phyloP scores from a whole-genome alignment of 768 basidiomycete genomes.

The Lactarius evosmus region DNA sequence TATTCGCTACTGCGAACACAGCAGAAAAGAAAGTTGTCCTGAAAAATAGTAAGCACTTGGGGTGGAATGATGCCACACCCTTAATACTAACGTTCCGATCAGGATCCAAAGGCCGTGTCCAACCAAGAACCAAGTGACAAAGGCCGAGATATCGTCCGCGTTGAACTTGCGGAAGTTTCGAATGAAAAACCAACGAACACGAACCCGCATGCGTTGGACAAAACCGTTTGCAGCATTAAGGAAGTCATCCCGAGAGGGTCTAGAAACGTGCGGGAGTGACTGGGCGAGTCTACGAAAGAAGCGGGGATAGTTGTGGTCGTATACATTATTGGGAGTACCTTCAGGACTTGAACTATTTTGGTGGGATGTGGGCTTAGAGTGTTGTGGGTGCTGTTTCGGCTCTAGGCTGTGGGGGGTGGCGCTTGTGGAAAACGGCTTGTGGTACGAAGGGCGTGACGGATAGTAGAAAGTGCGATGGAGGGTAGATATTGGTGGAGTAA shows the following conservation, averaged over 20 bases:
- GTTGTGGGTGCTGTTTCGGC: not conserved
- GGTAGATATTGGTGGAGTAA: not conserved
- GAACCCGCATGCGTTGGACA: conserved; percentile 82
- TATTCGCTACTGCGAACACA: conserved; percentile 85
- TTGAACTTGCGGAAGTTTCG: conserved; percentile 93
- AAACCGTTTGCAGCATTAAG: conserved; percentile 83
- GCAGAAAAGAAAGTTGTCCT: conserved; percentile 97
- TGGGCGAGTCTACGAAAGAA: conserved; percentile 77
- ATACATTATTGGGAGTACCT: conserved; percentile 34
- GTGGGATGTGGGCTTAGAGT: not conserved
- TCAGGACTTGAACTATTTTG: not conserved
- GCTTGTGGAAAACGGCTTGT: not conserved
- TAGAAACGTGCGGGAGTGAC: conserved; percentile 70
- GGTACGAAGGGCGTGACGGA: not conserved
- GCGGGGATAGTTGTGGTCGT: conserved; percentile 69
- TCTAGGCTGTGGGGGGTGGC: not conserved
- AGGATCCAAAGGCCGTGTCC: conserved; percentile 96
- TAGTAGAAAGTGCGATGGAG: conserved; percentile 1
- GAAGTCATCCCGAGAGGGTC: conserved; percentile 88
- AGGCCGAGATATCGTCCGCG: conserved; percentile 94
- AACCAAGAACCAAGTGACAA: conserved; percentile 93
- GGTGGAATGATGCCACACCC: not conserved
- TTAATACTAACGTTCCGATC: conserved; percentile 74
- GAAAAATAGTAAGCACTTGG: conserved; percentile 5
- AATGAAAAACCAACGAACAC: conserved; percentile 98